These are phyloP conservation scores for Cucumis cinereus DNA, from an alignment of 306 rosid genomes.

Conservation along the genomic window DNA sequence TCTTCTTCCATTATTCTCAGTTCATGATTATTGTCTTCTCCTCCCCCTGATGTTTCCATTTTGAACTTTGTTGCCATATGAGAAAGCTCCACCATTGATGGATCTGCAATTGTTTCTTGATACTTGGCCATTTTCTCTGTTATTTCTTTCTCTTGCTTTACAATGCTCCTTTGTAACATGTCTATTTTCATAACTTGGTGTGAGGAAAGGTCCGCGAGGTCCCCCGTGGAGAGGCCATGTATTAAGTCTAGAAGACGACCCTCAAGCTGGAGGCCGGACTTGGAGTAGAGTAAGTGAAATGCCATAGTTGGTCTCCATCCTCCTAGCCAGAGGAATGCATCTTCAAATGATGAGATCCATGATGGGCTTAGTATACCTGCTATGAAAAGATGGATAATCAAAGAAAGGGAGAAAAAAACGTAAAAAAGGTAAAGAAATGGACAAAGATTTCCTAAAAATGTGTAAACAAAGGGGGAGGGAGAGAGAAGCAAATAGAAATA, in stretches of 20 bases:
- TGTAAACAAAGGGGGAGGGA: no score
- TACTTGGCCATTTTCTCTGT: constrained; percentile 41
- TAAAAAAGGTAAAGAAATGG: background rate
- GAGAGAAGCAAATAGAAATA: no score
- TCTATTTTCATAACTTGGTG: constrained; percentile 29
- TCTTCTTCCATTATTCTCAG: background rate
- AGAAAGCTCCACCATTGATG: constrained; percentile 32
- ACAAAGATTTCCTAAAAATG: no score
- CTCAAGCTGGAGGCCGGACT: constrained; percentile 44
- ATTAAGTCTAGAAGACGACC: constrained; percentile 15
- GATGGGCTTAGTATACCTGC: constrained; percentile 24
- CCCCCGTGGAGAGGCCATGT: constrained; percentile 17
- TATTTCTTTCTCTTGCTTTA: constrained; percentile 34
- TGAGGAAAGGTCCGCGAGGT: constrained; percentile 35
- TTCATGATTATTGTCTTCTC: background rate
- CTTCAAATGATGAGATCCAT: constrained; percentile 45
- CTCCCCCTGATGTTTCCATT: background rate
- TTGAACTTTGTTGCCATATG: constrained; percentile 12
- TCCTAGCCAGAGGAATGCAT: constrained; percentile 64
- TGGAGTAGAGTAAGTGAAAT: constrained; percentile 47
- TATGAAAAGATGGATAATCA: no score
- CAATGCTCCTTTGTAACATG: constrained; percentile 28
- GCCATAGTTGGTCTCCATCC: constrained; percentile 73
- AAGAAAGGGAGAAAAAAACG: no score
- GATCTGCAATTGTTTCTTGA: constrained; percentile 40